Percentiles rank a stretch among this genome's conserved stretches.
These are phyloP conservation scores for Phytophthora citrophthora DNA, from an alignment of 352 stramenopile species.

Conservation along the genomic window DNA sequence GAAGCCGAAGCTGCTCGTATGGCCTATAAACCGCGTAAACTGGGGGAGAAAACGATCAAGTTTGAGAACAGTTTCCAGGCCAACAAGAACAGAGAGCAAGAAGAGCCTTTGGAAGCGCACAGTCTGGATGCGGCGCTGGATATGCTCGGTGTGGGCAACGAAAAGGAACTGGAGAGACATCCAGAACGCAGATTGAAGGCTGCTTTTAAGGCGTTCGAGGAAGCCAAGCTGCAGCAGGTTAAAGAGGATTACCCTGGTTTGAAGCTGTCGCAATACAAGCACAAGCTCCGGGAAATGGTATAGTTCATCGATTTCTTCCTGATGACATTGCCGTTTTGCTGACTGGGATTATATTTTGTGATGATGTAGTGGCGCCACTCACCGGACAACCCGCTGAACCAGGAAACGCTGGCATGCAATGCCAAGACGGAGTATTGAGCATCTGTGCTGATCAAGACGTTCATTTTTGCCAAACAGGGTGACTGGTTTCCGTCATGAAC, in stretches of 20 bases:
- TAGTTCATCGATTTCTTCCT: no score
- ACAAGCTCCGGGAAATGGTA: conserved; percentile 79
- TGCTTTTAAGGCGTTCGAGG: conserved; percentile 83
- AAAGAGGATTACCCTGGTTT: conserved; percentile 73
- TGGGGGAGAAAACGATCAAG: conserved; percentile 66
- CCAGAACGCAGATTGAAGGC: conserved; percentile 75
- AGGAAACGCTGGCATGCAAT: conserved; percentile 76
- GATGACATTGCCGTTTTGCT: conserved; percentile 8
- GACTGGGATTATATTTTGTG: conserved; percentile 7
- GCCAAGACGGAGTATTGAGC: conserved; percentile 60
- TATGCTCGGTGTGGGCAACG: conserved; percentile 45
- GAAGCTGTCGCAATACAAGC: conserved; percentile 87
- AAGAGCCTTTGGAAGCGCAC: conserved; percentile 56
- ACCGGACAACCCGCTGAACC: conserved; percentile 81
- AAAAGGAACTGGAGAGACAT: conserved; percentile 66
- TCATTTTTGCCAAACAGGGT: no score
- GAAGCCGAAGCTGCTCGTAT: conserved; percentile 48
- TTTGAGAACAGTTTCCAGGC: conserved; percentile 59
- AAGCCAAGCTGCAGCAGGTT: conserved; percentile 71
- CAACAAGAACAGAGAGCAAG: conserved; percentile 66
- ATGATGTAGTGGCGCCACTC: conserved; percentile 70
- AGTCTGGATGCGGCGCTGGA: conserved; percentile 72
- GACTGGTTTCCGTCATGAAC: no score
- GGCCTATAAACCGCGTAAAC: conserved; percentile 27
- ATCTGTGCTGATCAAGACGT: no score